Base-by-base conservation (phyloP, 257 asterid genomes). In the Craterostigma plantagineum region DNA sequence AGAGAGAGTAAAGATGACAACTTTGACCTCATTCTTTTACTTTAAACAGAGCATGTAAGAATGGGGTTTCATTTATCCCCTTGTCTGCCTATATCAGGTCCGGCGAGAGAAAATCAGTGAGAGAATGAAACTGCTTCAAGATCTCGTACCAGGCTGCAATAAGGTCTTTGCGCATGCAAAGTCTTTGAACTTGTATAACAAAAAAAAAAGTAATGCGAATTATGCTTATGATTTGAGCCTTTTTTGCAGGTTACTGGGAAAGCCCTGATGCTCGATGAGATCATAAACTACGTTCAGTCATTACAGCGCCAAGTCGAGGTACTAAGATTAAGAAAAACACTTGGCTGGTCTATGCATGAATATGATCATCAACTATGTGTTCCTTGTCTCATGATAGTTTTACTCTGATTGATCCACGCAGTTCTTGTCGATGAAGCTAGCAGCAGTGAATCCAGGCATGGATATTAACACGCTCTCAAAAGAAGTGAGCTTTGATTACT, bases 271-370 rank as follows among this genome's bases (percentile, higher is more conserved):
- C 87, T 87, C 4, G 95, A 79, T 53, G 95, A 82, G 65, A 87
- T 82, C 65, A 82, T 87, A 66, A 82, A 76, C 42, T 87, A 87
- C 56, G 95, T 87, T 14, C 95, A 87, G 68, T 83, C 92, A 56
- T 64, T 87, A 51, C 97, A 87, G 33, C 70, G 95, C 69, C 93
- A 87, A 61, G 97, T 87, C 43, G 98, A 87, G 95, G 98, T 87
- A 64, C 45, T n/a, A n/a, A n/a, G n/a, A n/a, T n/a, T 6, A 6
- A 23, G 30, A 23, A 6, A 23, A 23, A 23, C 6, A 2, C 6
- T 23, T 23, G 30, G 30, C 30, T 23, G 30, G 2, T 23, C 30
- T 23, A 23, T 23, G 30, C 6, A 23, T 23, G 30, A n/a, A n/a
- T 23, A 23, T 23, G 30, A 23, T 2, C n/a, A n/a, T n/a, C 30